Evolutionary conservation across 768 basidiomycete species (phyloP).

Genomic region (Rhodocollybia butyracea): DNA sequence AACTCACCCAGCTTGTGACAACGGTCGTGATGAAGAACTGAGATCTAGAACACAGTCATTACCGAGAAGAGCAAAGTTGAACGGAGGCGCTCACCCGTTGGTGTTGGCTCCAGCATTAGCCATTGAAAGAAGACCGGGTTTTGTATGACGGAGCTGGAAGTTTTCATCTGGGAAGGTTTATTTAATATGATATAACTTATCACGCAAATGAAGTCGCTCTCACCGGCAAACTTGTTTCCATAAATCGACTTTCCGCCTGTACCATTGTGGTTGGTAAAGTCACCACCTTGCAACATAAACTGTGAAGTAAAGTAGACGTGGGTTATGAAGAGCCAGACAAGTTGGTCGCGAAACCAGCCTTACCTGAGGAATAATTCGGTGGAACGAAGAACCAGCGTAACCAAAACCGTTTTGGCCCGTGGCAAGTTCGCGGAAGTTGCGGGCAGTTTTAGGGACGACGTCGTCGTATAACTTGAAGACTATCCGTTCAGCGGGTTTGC

Average conservation of each 20-base stretch:
- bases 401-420: conserved; percentile 74
- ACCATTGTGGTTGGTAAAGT: conserved; percentile 69
- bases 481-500: conserved; percentile 48
- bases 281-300: conserved; percentile 92
- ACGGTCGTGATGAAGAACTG: conserved; percentile 91
- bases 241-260: conserved; percentile 84
- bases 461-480: conserved; percentile 86
- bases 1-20: conserved; percentile 44
- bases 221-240: conserved; percentile 64
- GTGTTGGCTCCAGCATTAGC: conserved; percentile 82
- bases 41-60: too few relatives aligned
- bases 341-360: neutral
- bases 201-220: conserved; percentile 18
- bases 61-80: conserved; percentile 24
- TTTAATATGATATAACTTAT: conserved; percentile 16
- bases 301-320: conserved; percentile 11
- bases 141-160: conserved; percentile 71
- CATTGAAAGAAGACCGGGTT: conserved; percentile 69
- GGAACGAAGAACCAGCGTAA: conserved; percentile 48
- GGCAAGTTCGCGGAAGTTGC: conserved; percentile 88
- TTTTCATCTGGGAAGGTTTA: conserved; percentile 72
- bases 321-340: neutral
- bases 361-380: conserved; percentile 5
- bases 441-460: conserved; percentile 68
- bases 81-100: conserved; percentile 56